Evolutionary conservation across 192 early-diverging fungal genomes (phyloP).

Genomic region (Entomortierella parvispora): DNA sequence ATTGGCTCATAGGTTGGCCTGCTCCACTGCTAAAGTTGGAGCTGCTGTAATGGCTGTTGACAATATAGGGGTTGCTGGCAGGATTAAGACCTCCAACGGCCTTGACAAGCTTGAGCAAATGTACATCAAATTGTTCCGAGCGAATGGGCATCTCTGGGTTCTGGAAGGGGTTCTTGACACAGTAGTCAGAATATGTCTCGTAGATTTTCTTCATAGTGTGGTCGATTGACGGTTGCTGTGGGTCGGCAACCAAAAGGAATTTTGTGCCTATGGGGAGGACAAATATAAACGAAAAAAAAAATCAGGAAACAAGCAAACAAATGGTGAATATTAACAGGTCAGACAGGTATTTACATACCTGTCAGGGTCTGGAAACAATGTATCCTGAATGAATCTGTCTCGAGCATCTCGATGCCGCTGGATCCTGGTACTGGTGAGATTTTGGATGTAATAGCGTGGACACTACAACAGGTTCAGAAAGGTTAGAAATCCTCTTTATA

Average conservation of each 20-base stretch:
- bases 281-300: background rate
- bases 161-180: conserved; percentile 99
- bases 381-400: conserved; percentile 90
- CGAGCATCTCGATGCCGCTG: conserved; percentile 90
- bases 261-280: conserved; percentile 77
- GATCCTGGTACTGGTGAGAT: conserved; percentile 87
- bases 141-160: conserved; percentile 99
- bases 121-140: conserved; percentile 92
- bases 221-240: conserved; percentile 77
- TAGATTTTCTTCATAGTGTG: conserved; percentile 74
- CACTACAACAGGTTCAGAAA: conserved; percentile 56
- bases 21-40: background rate
- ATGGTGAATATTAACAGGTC: too few relatives aligned
- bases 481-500: background rate
- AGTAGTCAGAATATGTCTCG: conserved; percentile 93
- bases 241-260: conserved; percentile 91
- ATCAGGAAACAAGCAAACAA: background rate
- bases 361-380: conserved; percentile 95
- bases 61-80: conserved; percentile 14
- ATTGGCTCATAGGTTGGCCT: background rate
- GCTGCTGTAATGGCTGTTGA: background rate
- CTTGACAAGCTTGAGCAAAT: conserved; percentile 76
- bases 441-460: conserved; percentile 95
- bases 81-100: conserved; percentile 40
- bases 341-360: conserved; percentile 56